Evolutionary conservation across 2,329 filamentous ascomycete species (phyloP).

Genomic region (Aspergillus caelatus): DNA sequence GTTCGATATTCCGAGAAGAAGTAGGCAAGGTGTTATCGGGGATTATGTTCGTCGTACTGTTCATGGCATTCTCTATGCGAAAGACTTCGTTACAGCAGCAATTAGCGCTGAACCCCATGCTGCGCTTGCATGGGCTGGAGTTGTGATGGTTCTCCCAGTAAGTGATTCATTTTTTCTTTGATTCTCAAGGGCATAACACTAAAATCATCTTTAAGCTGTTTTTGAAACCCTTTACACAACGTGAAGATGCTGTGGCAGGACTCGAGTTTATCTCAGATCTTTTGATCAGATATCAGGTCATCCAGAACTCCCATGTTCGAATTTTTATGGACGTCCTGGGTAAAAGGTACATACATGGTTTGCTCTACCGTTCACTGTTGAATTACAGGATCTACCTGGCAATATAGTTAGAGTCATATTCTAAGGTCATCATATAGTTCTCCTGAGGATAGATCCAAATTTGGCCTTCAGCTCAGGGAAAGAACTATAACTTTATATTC

Average conservation of each 20-base stretch:
- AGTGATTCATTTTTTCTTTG: not conserved
- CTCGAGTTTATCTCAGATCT: constrained; percentile 5
- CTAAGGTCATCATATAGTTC: not conserved
- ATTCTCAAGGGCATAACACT: not conserved
- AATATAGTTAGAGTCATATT: not conserved
- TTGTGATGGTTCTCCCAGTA: constrained; percentile 6
- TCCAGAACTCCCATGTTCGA: not conserved
- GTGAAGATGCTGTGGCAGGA: constrained; percentile 11
- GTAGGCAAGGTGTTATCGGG: not conserved
- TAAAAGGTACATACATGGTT: not conserved
- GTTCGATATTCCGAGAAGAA: not conserved
- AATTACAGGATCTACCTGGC: not conserved
- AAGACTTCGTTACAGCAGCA: constrained; percentile 12
- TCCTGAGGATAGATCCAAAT: not conserved
- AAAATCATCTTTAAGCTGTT: not conserved
- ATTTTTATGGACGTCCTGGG: not conserved
- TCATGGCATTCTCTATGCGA: constrained; percentile 8
- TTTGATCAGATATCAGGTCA: not conserved
- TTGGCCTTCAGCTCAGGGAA: not conserved
- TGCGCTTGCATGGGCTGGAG: constrained; percentile 21
- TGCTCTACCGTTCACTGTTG: not conserved
- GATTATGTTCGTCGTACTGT: not conserved
- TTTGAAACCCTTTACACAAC: constrained; percentile 8
- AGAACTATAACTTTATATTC: not conserved
- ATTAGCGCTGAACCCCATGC: constrained; percentile 18